phyloP scores from a whole-genome alignment of 1,284 basidiomycete species.

The Heterobasidion annosum region DNA sequence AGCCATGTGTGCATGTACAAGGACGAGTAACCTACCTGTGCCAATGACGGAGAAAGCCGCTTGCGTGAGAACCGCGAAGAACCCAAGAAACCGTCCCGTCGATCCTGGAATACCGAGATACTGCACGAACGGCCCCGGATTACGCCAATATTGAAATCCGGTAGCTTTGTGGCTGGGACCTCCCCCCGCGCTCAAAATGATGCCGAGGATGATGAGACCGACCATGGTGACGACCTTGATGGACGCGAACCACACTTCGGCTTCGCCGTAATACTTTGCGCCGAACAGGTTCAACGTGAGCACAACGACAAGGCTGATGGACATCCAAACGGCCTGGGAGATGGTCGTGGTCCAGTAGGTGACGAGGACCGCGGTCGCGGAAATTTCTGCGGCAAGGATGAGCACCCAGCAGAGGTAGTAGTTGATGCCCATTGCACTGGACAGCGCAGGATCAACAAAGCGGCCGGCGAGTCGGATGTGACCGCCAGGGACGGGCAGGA shows the following conservation, averaged over 20 bases:
- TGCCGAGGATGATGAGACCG: slow-evolving; percentile 40
- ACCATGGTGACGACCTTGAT: slow-evolving; percentile 75
- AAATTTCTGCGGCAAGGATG: slow-evolving; percentile 70
- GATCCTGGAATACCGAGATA: slow-evolving; percentile 43
- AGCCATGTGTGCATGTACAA: background rate
- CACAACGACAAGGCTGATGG: slow-evolving; percentile 64
- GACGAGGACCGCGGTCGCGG: slow-evolving; percentile 72
- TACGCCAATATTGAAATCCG: slow-evolving; percentile 32
- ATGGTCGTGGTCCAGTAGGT: slow-evolving; percentile 54
- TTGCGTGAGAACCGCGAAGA: slow-evolving; percentile 59
- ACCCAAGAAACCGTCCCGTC: slow-evolving; percentile 61
- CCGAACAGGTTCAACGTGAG: background rate
- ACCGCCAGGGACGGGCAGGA: slow-evolving; percentile 41
- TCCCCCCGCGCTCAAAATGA: slow-evolving; percentile 69
- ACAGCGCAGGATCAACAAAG: slow-evolving; percentile 74
- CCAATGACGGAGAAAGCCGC: slow-evolving; percentile 81
- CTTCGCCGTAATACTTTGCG: slow-evolving; percentile 46
- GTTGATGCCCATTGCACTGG: slow-evolving; percentile 60
- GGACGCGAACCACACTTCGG: slow-evolving; percentile 68
- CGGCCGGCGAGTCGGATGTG: slow-evolving; percentile 76
- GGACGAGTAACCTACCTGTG: slow-evolving; percentile 57
- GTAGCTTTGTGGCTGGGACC: slow-evolving; percentile 36
- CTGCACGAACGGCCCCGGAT: slow-evolving; percentile 67
- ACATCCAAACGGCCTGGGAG: slow-evolving; percentile 71
- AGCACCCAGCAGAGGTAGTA: slow-evolving; percentile 74